Base-by-base conservation (phyloP, 257 asterid species). In the Forsythia viridissima region DNA sequence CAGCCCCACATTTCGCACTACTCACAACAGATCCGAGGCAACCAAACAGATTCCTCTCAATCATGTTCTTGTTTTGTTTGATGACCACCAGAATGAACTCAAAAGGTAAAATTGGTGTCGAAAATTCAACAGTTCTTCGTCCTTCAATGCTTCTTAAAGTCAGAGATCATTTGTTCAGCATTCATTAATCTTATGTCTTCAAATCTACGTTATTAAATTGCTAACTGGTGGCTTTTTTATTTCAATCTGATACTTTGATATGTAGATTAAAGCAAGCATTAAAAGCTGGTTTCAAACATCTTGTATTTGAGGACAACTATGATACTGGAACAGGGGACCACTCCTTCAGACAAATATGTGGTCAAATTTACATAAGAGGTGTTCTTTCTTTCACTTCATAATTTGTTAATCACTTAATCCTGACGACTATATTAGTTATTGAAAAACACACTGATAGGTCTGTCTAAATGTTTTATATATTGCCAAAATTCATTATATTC, bases 311-410 rank as follows among this genome's bases (percentile, higher is more conserved):
- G 91, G 99, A 96, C 86, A 96, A 93, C 85, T 96, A 96, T 79
- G 97, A 96, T 86, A 96, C 99, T 76, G 97, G 99, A 74, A 92
- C 97, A 10, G 98, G 99, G 67, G 97, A 96, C 81, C 98, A 96
- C 78, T 92, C 99, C 48, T 84, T 96, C 85, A 85, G 99, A 82
- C 99, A 96, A 81, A 96, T 93, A 74, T 96, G 99, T 42, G 99
- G 93, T 84, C 98, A 96, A 83, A 88, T 84, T 81, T 93, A 93
- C 72, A 87, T 92, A 63, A 90, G 90, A 88, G 98, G 98, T 91
- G 77, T 40, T 76, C 74, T 76, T 52, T 70, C 65, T 82, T 44
- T 76, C 34, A 34, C 38, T 37, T 55, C 74, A 69, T 48, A 36
- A n/a, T n/a, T 75, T 76, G 36, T 37, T 61, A 52, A n/a, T n/a